These are phyloP conservation scores for Hypoxylon fragiforme DNA, from an alignment of 495 filamentous ascomycete genomes.

Conservation along the genomic window DNA sequence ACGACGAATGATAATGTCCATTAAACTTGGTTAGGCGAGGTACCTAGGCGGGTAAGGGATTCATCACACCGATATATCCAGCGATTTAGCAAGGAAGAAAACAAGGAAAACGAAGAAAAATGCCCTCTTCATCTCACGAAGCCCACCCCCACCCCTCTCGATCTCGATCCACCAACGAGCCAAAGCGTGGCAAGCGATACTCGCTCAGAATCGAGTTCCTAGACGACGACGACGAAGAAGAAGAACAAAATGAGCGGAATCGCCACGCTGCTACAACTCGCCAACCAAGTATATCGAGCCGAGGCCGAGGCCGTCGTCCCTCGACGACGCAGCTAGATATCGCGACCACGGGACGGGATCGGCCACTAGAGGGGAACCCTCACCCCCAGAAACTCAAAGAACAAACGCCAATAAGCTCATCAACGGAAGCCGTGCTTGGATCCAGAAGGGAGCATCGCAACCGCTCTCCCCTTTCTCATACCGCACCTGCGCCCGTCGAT, in stretches of 20 bases:
- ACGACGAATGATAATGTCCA: too few relatives aligned
- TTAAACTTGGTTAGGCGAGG: too few relatives aligned
- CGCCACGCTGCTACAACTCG: neutral
- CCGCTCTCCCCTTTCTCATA: neutral
- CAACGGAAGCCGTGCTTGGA: neutral
- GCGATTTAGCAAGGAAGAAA: too few relatives aligned
- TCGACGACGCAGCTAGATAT: too few relatives aligned
- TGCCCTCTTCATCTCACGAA: conserved; percentile 4
- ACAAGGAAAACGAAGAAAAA: neutral
- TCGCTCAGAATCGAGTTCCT: conserved; percentile 16
- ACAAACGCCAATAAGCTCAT: neutral
- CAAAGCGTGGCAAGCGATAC: conserved; percentile 13
- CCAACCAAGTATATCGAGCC: neutral
- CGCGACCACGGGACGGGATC: too few relatives aligned
- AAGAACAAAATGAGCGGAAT: neutral
- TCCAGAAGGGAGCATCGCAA: too few relatives aligned
- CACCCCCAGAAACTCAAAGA: too few relatives aligned
- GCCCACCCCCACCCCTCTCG: neutral
- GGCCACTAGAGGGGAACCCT: too few relatives aligned
- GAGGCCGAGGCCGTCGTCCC: neutral
- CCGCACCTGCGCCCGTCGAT: neutral
- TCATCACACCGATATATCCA: too few relatives aligned
- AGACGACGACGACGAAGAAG: conserved; percentile 8
- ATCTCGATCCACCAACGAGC: neutral
- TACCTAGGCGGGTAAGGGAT: too few relatives aligned